Conservation (phyloP, 129 eudicot species). For the Escallonia rubra region DNA sequence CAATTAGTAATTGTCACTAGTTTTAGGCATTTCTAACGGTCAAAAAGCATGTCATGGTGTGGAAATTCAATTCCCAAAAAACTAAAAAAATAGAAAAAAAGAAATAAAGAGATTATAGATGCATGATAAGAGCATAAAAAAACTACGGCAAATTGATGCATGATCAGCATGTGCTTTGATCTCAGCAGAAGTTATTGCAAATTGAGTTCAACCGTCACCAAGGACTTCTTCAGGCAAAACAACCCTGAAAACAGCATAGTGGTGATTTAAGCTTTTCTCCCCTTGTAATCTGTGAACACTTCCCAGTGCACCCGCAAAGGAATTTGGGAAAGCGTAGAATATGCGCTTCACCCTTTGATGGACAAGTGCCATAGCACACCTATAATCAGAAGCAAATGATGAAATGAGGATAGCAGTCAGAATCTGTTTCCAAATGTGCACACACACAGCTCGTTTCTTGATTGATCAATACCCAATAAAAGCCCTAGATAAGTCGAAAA, state of each 20-base stretch:
- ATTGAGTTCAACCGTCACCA: not conserved
- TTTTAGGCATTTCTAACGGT: too few relatives aligned
- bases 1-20: too few relatives aligned
- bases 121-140: too few relatives aligned
- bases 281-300: constrained; percentile 95
- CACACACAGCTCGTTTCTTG: too few relatives aligned
- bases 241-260: constrained; percentile 85
- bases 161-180: too few relatives aligned
- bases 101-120: too few relatives aligned
- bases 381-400: constrained; percentile 10
- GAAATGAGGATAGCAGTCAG: not conserved
- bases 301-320: constrained; percentile 77
- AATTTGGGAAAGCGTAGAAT: constrained; percentile 78
- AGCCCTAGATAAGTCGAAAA: not conserved
- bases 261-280: constrained; percentile 94
- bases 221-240: constrained; percentile 42
- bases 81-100: too few relatives aligned
- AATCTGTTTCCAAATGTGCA: too few relatives aligned
- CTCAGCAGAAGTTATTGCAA: too few relatives aligned
- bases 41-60: too few relatives aligned
- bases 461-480: not conserved
- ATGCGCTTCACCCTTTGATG: constrained; percentile 88
- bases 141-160: too few relatives aligned
- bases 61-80: too few relatives aligned
- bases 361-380: constrained; percentile 99